A percentile compares a stretch with the other conserved stretches of the same genome.
These are phyloP conservation scores for Colletotrichum lindemuthianum DNA, from an alignment of 2,329 filamentous ascomycete species.

Conservation along the genomic window DNA sequence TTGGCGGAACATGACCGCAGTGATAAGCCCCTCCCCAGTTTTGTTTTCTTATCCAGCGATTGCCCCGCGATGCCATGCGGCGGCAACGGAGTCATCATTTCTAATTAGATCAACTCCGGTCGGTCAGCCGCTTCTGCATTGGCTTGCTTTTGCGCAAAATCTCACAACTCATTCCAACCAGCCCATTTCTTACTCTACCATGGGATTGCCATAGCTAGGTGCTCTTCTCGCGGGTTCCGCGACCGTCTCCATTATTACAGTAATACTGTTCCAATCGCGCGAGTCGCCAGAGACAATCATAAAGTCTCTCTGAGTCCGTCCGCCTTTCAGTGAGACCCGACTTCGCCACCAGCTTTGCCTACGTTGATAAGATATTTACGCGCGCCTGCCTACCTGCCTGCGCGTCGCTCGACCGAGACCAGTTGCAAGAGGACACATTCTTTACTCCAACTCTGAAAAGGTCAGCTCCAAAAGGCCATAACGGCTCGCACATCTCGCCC, in stretches of 20 bases:
- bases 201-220: constrained; percentile 23
- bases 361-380: too few species aligned
- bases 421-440: neutral
- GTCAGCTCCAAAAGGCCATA: neutral
- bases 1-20: neutral
- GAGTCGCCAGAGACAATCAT: too few species aligned
- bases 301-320: too few species aligned
- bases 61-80: constrained; percentile 34
- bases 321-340: neutral
- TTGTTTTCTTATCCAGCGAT: constrained; percentile 1
- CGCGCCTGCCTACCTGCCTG: too few species aligned
- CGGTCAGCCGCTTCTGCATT: constrained; percentile 17
- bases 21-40: neutral
- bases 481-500: neutral
- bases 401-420: too few species aligned
- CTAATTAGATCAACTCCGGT: constrained; percentile 1
- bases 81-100: constrained; percentile 33
- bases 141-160: neutral
- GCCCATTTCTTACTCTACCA: constrained; percentile 25
- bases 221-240: constrained; percentile 34
- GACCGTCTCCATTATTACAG: constrained; percentile 21
- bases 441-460: neutral
- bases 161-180: neutral
- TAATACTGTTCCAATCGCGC: constrained; percentile 3
- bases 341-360: neutral